Conservation (phyloP, 495 filamentous ascomycete genomes). For the Trypethelium eluteriae region DNA sequence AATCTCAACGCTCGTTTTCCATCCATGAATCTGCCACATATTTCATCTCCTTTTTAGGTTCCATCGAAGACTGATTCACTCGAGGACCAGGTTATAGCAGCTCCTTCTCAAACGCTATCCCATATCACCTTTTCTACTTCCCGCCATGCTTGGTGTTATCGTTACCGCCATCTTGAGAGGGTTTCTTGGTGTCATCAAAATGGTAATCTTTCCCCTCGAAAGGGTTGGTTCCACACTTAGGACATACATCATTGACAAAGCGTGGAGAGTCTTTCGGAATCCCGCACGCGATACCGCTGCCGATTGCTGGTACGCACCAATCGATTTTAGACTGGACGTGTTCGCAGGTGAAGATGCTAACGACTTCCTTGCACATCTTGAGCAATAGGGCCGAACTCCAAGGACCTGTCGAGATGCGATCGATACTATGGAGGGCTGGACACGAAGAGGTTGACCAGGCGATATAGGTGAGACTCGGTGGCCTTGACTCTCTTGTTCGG, state of each 20-base stretch:
- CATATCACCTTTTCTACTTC: not conserved
- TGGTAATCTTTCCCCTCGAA: not conserved
- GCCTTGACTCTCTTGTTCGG: no score
- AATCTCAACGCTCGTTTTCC: no score
- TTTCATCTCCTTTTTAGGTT: no score
- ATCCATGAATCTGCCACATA: no score
- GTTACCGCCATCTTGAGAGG: not conserved
- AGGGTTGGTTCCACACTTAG: not conserved
- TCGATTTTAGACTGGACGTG: not conserved
- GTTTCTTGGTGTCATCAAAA: not conserved
- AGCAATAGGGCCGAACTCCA: no score
- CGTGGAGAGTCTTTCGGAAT: not conserved
- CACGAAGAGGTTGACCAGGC: no score
- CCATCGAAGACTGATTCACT: no score
- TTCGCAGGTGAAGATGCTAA: conserved; percentile 9
- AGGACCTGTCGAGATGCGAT: no score
- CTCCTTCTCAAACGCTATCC: not conserved
- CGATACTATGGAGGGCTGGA: no score
- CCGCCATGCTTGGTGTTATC: not conserved
- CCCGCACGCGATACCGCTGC: not conserved
- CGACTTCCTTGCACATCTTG: conserved; percentile 12
- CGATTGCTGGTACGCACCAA: not conserved
- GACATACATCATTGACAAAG: not conserved
- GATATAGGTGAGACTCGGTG: no score
- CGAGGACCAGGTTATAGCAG: not conserved